Base-by-base conservation (phyloP, 2,329 filamentous ascomycete species). In the Alternaria sp. region DNA sequence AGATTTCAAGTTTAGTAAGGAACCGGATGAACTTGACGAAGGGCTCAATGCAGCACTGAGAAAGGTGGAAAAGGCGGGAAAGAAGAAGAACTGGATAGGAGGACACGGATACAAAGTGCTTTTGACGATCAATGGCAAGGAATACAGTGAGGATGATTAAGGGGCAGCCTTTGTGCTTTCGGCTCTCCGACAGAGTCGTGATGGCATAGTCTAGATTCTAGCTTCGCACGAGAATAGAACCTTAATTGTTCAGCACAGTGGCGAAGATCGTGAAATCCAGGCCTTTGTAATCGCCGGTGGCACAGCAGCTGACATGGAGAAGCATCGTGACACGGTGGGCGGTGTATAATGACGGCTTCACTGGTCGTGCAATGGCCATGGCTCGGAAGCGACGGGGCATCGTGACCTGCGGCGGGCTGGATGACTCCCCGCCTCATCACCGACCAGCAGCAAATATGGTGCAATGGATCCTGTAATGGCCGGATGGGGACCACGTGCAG, bases 71-170 rank as follows among this genome's bases (percentile, higher is more conserved):
- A 80, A 79, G 62, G 70, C 72, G 34, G 78, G 78, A 5, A 80
- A 79, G 74, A 79, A 76, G 74, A 80, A 80, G 69, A 72, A 76
- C 34, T 79, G 78, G 78, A 60, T 72, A 12, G 70, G 61, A 18
- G 75, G 69, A 25, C 53, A 60, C 22, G 76, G 76, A 9, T 62
- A 70, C 52, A 77, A 72, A 44, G 71, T 78, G 16, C 22, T 64
- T 54, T 38, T 78, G 60, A 71, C 64, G 22, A 65, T 77, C 51
- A 71, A 74, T 58, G 73, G 72, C 22, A 62, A 54, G 45, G 70
- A 67, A 40, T 73, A 70, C 46, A 64, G 46, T 32, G 62, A 54
- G 18, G 63, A 61, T 3, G 63, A 70, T 28, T 57, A 60, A 48
- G 58, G 64, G 58, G 18, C 9, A 18, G 36, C 5, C 38, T 6